Evolutionary conservation across 768 basidiomycete species (phyloP), one percentile per base, ranked within the genome.

Genomic region (Russula sp.): DNA sequence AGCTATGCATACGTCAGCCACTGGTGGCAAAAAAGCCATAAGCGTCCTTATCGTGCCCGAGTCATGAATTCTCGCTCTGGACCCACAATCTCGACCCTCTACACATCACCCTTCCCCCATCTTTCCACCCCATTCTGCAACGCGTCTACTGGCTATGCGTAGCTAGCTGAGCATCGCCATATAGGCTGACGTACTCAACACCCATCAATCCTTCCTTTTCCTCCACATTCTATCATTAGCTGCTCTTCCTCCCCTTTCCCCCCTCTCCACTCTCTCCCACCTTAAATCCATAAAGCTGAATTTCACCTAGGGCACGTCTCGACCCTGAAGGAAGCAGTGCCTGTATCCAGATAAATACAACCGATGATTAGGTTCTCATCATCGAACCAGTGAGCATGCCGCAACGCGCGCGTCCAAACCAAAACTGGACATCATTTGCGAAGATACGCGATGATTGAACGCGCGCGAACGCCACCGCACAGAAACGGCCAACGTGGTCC

Each of bases 91-190:
- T 58, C 62, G 56, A 58, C 62, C 14, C 22, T 22, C 20, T 35
- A 9, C 34, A n/a, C 9, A 52, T 57, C 18, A 37, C 44, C 32
- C 2, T 18, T 27, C 56, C 40, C 56, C 18, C 40, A 52, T 35
- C 39, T 62, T 52, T 62, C 35, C 16, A 52, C 56, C 62, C 56
- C 62, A 57, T 63, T 63, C 42, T 40, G 27, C 22, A 57, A 58
- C 51, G 44, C 47, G 50, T 31, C 44, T 20, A 18, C 6, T 32
- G 13, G 16, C 44, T 37, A 32, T 40, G 47, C 37, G 20, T 35
- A 56, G 27, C 47, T 31, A 27, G 16, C 32, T 4, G 39, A 40
- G 10, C 11, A 11, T 1, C 42, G 18, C 42, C 42, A 34, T 32
- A 2, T 27, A 27, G 1, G 16, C 16, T 39, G 42, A 44, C 27